A percentile compares a stretch with the other conserved stretches of the same genome.
Conservation (phyloP, 306 rosid genomes). For the Cucurbita maxima region DNA sequence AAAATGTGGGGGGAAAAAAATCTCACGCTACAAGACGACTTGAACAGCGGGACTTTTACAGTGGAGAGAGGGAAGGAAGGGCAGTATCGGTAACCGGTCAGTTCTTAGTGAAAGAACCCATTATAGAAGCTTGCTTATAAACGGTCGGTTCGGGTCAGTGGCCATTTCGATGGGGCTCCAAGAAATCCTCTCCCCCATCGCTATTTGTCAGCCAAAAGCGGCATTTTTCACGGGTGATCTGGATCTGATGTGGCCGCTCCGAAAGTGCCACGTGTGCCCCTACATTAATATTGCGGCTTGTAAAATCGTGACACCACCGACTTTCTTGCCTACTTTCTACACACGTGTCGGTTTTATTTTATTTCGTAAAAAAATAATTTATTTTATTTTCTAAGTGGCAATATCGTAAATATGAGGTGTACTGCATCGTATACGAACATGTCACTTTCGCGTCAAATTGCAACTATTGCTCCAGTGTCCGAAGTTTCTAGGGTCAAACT, state of each 20-base stretch:
- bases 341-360: constrained; percentile 26
- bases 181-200: not conserved
- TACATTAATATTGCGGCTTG: not conserved
- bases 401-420: too few species aligned
- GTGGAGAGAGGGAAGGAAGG: not conserved
- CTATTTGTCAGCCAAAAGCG: constrained; percentile 16
- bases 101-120: not conserved
- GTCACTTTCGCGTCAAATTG: too few species aligned
- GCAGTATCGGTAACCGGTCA: constrained; percentile 14
- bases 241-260: constrained; percentile 21
- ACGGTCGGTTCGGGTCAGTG: constrained; percentile 3
- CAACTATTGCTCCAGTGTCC: too few species aligned
- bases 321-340: not conserved
- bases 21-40: not conserved
- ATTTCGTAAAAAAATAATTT: too few species aligned
- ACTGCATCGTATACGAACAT: too few species aligned
- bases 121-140: not conserved
- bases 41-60: not conserved
- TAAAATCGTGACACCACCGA: constrained; percentile 30
- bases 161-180: constrained; percentile 2
- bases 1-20: not conserved
- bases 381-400: too few species aligned
- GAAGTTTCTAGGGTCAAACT: too few species aligned
- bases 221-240: constrained; percentile 22
- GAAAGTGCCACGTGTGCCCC: constrained; percentile 18